Conservation (phyloP, 345 rosid species). For the Balakata baccata region DNA sequence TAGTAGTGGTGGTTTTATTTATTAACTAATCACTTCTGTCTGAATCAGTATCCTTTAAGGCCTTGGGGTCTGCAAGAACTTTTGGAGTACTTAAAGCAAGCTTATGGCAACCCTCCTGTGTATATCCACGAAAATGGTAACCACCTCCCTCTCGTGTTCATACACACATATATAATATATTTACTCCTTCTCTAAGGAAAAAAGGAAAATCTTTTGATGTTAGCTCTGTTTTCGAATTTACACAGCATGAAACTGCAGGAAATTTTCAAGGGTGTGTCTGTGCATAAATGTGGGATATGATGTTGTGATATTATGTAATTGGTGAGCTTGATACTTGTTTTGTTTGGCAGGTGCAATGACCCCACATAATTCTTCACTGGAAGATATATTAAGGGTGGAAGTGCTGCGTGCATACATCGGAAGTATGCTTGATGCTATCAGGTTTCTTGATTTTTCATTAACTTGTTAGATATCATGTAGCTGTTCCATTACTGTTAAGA, state of each 20-base stretch:
- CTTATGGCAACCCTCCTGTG: conserved; percentile 42
- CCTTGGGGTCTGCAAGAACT: conserved; percentile 40
- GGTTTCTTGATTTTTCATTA: conserved; percentile 26
- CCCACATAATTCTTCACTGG: conserved; percentile 33
- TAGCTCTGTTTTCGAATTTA: no score
- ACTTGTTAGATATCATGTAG: background rate
- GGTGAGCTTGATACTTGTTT: background rate
- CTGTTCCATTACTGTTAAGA: background rate
- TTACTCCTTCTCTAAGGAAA: no score
- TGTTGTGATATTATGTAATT: no score
- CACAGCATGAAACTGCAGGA: background rate
- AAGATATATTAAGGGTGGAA: conserved; percentile 44
- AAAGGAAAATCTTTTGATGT: no score
- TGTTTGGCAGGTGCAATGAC: conserved; percentile 41
- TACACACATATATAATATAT: background rate
- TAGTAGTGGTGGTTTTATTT: background rate
- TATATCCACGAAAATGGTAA: conserved; percentile 49
- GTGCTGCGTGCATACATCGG: conserved; percentile 46
- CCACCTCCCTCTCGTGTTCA: background rate
- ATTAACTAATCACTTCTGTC: background rate
- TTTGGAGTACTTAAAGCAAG: conserved; percentile 34
- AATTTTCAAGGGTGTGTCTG: background rate
- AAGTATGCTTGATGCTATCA: conserved; percentile 40
- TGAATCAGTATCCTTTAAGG: conserved; percentile 28
- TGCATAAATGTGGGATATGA: no score